Evolutionary conservation across 768 basidiomycete species (phyloP), one percentile per base, ranked within the genome.

Genomic region (Suillus plorans): DNA sequence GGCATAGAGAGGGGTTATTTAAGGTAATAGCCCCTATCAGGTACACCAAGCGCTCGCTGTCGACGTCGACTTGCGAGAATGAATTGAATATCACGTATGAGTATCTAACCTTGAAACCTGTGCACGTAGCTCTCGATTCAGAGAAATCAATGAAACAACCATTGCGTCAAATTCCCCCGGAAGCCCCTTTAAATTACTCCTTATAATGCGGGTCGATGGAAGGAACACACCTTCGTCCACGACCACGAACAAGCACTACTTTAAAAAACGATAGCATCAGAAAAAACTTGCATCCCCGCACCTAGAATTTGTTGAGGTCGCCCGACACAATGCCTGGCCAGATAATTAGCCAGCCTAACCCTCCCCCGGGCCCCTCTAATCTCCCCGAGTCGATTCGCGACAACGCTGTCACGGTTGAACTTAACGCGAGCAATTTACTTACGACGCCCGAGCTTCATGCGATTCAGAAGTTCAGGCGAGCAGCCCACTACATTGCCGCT

Each of bases 401-500:
- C 25, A 80, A 79, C 58, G 75, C 81, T 4, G 82, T 87, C 55
- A 71, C 28, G 4, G 4, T 2, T 31, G 28, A 82, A 47, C 80
- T 88, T 68, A 71, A 85, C 64, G 78, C 78, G 22, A 78, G 80
- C 59, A 70, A 81, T 61, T 81, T 79, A 60, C 81, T 91, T 39
- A 72, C 84, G 14, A 37, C 72, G 1, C 77, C 84, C 44, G 86
- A 90, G 64, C 83, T 87, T 62, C 73, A 77, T 28, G 79, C 83
- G 14, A 71, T 90, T 60, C 76, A 81, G 66, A 74, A 79, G 66
- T 90, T 89, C 72, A 80, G 83, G 42, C 80, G 85, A 20, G 86
- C 88, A 55, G 88, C 88, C 16, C 82, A 89, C 74, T 91, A 90
- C 69, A 86, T 91, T 59, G 81, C 89, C 61, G 87, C 89, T 41